Evolutionary conservation across 768 basidiomycete genomes (phyloP).

Genomic region (Naematelia encephala): DNA sequence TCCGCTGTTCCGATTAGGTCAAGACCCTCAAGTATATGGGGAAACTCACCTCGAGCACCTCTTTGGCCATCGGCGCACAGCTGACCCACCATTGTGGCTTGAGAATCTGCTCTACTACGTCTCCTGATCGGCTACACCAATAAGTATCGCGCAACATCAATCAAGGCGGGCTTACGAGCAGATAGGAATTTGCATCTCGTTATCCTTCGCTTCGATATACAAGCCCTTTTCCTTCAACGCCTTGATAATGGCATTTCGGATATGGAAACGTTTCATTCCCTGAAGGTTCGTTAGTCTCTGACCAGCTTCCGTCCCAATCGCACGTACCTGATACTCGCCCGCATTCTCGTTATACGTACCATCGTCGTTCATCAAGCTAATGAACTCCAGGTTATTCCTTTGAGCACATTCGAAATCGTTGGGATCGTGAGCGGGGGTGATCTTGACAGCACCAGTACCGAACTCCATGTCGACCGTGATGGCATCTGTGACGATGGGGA

Average conservation of each 20-base stretch:
- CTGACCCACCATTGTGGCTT: constrained; percentile 99
- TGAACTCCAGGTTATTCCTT: constrained; percentile 81
- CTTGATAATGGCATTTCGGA: constrained; percentile 75
- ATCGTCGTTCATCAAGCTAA: constrained; percentile 94
- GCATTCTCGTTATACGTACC: constrained; percentile 91
- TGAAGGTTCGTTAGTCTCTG: constrained; percentile 36
- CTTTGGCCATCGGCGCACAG: constrained; percentile 84
- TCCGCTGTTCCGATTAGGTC: constrained; percentile 60
- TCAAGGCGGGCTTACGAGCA: constrained; percentile 63
- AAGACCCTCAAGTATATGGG: not conserved
- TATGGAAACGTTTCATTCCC: constrained; percentile 99
- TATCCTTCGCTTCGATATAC: constrained; percentile 87
- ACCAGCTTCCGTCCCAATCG: constrained; percentile 12
- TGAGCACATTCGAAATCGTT: constrained; percentile 94
- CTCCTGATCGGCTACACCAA: constrained; percentile 77
- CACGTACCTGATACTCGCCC: constrained; percentile 67
- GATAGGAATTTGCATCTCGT: constrained; percentile 93
- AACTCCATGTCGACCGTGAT: constrained; percentile 88
- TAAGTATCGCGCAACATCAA: constrained; percentile 4
- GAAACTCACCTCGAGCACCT: constrained; percentile 68
- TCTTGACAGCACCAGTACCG: constrained; percentile 98
- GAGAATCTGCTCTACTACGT: constrained; percentile 87
- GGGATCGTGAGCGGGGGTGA: constrained; percentile 95
- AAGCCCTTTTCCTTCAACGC: constrained; percentile 77
- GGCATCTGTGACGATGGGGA: constrained; percentile 82